Percentiles rank a stretch among this genome's conserved stretches.
Conservation (phyloP, 164 flowering plant species). For the Dillenia suffruticosa region DNA sequence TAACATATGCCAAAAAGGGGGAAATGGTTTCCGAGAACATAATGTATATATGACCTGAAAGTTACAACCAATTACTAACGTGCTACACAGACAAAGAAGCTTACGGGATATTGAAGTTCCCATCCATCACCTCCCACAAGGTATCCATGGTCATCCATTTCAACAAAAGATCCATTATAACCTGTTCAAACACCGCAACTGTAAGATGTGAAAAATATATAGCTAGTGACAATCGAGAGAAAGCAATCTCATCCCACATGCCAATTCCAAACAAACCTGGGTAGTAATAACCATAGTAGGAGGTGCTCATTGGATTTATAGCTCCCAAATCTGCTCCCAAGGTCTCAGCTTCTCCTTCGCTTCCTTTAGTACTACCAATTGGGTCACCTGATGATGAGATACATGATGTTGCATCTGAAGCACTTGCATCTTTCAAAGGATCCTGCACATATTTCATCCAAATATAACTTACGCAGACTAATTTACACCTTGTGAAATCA, state of each 20-base stretch:
- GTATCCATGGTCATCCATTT: conserved; percentile 37
- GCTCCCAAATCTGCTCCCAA: conserved; percentile 24
- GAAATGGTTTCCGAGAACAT: too few relatives aligned
- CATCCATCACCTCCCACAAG: conserved; percentile 29
- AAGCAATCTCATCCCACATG: too few relatives aligned
- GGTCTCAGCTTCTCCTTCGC: conserved; percentile 33
- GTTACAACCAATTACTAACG: too few relatives aligned
- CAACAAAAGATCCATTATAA: conserved; percentile 34
- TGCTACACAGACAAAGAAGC: conserved; percentile 7
- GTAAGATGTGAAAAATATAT: conserved; percentile 9
- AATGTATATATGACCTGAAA: too few relatives aligned
- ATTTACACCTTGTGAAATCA: neutral
- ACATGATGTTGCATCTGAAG: conserved; percentile 39
- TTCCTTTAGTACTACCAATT: conserved; percentile 27
- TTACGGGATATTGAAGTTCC: conserved; percentile 51
- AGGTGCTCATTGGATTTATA: conserved; percentile 25
- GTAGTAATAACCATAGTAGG: conserved; percentile 47
- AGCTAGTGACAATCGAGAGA: too few relatives aligned
- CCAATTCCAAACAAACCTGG: conserved; percentile 32
- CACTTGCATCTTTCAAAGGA: conserved; percentile 28
- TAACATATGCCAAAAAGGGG: too few relatives aligned
- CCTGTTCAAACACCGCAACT: conserved; percentile 25
- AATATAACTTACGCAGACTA: neutral
- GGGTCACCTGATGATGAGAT: conserved; percentile 41
- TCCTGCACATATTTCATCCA: conserved; percentile 12